phyloP scores from a whole-genome alignment of 306 rosid genomes.

The Pyrus bretschneideri region DNA sequence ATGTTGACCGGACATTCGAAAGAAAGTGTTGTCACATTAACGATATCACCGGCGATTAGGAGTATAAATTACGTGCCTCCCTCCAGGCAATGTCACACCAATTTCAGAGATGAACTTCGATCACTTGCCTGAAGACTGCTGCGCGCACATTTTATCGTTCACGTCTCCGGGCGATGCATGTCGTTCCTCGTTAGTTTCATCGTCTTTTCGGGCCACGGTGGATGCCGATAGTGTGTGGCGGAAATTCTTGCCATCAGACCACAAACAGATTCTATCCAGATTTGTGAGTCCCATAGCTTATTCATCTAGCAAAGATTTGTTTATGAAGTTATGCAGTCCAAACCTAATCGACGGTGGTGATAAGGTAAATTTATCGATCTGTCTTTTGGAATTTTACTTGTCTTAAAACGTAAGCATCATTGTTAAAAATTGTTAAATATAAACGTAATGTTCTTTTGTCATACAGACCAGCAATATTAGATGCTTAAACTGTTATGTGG shows the following conservation, averaged over 20 bases:
- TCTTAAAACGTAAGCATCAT: not conserved
- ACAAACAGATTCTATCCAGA: constrained; percentile 30
- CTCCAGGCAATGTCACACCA: not conserved
- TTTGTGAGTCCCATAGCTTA: constrained; percentile 27
- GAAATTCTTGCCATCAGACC: constrained; percentile 40
- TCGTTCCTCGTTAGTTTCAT: constrained; percentile 21
- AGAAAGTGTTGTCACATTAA: not conserved
- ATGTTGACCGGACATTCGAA: not conserved
- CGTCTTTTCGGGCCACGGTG: constrained; percentile 20
- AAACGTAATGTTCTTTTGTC: not conserved
- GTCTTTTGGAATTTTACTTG: not conserved
- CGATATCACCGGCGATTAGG: not conserved
- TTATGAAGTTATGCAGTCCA: constrained; percentile 40
- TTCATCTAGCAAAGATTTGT: constrained; percentile 39
- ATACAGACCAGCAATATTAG: not conserved
- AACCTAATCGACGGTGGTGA: constrained; percentile 41
- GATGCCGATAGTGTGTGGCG: constrained; percentile 46
- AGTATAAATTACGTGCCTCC: not conserved
- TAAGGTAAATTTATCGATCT: constrained; percentile 16
- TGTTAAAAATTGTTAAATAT: not conserved
- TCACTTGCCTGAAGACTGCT: constrained; percentile 46
- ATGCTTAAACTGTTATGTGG: not conserved
- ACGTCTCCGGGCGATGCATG: constrained; percentile 48
- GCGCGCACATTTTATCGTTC: constrained; percentile 39
- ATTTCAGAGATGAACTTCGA: constrained; percentile 22